Evolutionary conservation across 2,329 filamentous ascomycete species (phyloP).

Genomic region (Corniculantispora saksenae): DNA sequence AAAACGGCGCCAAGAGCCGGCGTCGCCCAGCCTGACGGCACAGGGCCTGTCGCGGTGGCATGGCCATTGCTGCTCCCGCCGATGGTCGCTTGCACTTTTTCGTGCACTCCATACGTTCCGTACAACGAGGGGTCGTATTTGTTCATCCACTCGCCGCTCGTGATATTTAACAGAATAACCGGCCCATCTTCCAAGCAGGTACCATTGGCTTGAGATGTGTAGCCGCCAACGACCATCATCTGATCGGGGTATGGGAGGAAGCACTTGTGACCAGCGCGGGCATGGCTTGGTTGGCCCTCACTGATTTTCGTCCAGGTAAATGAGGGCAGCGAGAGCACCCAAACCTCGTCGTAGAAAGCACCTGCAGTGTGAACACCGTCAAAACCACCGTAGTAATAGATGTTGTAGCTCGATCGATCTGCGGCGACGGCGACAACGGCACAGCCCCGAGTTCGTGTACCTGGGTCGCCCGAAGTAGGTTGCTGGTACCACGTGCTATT

Average conservation of each 20-base stretch:
- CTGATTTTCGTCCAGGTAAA: constrained; percentile 72
- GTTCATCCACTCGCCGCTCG: constrained; percentile 66
- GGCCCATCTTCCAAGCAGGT: constrained; percentile 54
- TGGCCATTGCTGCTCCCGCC: constrained; percentile 67
- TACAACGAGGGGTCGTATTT: constrained; percentile 67
- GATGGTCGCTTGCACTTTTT: constrained; percentile 62
- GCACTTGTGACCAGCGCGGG: constrained; percentile 73
- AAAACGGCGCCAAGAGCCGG: constrained; percentile 55
- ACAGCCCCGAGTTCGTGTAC: constrained; percentile 65
- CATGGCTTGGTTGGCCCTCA: constrained; percentile 51
- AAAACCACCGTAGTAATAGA: constrained; percentile 84
- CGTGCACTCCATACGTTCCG: constrained; percentile 69
- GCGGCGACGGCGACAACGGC: constrained; percentile 71
- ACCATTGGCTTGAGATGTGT: constrained; percentile 37
- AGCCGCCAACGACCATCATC: constrained; percentile 77
- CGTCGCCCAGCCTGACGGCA: constrained; percentile 57
- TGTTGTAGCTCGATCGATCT: constrained; percentile 74
- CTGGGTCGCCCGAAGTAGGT: constrained; percentile 60
- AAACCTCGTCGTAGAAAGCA: constrained; percentile 66
- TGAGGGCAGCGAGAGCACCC: constrained; percentile 76
- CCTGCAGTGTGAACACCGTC: constrained; percentile 46
- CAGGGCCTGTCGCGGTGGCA: constrained; percentile 68
- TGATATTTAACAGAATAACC: constrained; percentile 72
- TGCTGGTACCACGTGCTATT: constrained; percentile 69
- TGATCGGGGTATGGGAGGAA: constrained; percentile 75